A percentile compares a stretch with the other conserved stretches of the same genome.
These are phyloP conservation scores for Podospora didyma DNA, from an alignment of 495 filamentous ascomycete species.

Conservation along the genomic window DNA sequence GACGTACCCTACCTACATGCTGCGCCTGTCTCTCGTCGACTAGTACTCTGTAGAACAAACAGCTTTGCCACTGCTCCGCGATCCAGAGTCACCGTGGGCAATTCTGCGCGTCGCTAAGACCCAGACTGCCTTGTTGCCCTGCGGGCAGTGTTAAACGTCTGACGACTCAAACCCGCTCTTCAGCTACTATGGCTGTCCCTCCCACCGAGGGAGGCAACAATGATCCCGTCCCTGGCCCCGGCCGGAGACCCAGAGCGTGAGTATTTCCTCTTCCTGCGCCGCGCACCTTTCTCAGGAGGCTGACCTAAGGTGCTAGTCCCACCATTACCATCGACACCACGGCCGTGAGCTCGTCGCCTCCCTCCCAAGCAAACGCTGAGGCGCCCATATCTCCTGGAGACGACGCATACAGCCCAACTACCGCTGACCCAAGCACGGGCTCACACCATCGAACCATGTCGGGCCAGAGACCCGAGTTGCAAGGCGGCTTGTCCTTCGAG, in stretches of 20 bases:
- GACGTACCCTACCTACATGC: not conserved
- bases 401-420: constrained; percentile 42
- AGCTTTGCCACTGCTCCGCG: not conserved
- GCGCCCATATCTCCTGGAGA: constrained; percentile 41
- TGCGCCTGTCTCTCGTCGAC: not conserved
- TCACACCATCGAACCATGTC: constrained; percentile 38
- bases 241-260: constrained; percentile 27
- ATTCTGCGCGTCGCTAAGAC: not conserved
- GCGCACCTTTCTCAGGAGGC: not conserved
- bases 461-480: constrained; percentile 51
- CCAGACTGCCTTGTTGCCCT: constrained; percentile 6
- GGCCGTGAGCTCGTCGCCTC: constrained; percentile 47
- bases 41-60: not conserved
- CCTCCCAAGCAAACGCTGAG: constrained; percentile 18
- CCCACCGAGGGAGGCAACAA: constrained; percentile 12
- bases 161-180: constrained; percentile 15
- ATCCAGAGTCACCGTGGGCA: not conserved
- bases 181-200: constrained; percentile 25
- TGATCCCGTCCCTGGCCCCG: constrained; percentile 14
- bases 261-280: constrained; percentile 5
- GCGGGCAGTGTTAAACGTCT: constrained; percentile 15
- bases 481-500: constrained; percentile 64
- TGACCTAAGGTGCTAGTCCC: constrained; percentile 37
- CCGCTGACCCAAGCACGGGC: constrained; percentile 36
- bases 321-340: constrained; percentile 77